Evolutionary conservation across 148 eudicot genomes (phyloP), one percentile per base, ranked within the genome.

Genomic region (Rhododendron kiyosumense): DNA sequence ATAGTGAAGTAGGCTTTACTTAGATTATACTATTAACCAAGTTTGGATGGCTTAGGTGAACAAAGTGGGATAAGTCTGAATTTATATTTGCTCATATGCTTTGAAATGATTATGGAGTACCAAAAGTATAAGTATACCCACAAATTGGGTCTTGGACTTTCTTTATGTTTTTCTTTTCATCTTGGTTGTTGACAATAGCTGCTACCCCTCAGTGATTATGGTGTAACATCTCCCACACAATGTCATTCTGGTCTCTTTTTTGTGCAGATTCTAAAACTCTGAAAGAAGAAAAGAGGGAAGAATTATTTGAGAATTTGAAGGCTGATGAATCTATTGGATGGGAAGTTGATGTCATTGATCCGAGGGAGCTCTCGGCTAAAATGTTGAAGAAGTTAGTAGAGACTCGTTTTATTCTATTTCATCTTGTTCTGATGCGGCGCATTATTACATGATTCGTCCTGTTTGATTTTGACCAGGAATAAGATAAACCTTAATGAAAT

Each of bases 401-500:
- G 36, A 85, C 78, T 43, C 78, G 13, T 81, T 87, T 67, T 87
- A 82, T 14, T 54, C 24, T 86, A 22, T 18, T 83, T 13, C 59
- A 28, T 69, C 84, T 81, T 69, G 15, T 52, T 30, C 30, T 71
- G 48, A 38, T 51, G 51, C 14, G 5, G 57, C 78, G 67, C n/a
- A 51, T 61, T 75, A 30, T 78, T 46, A 78, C 77, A 51, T 30
- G 79, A 67, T 51, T 65, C 71, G 5, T 73, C 49, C 77, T 78
- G 18, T 57, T 81, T 85, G 13, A 30, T 74, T 82, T 59, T 45
- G 46, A 78, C 83, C 96, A 96, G 98, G 89, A 90, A 87, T 85
- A 97, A 97, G 92, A 94, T 97, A 89, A 97, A 97, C 86, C 95
- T 94, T 9, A 97, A 97, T 85, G 98, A 97, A 91, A 97, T 97